Evolutionary conservation across 176 grass and related monocot genomes (phyloP).

Genomic region (Poa pratensis): DNA sequence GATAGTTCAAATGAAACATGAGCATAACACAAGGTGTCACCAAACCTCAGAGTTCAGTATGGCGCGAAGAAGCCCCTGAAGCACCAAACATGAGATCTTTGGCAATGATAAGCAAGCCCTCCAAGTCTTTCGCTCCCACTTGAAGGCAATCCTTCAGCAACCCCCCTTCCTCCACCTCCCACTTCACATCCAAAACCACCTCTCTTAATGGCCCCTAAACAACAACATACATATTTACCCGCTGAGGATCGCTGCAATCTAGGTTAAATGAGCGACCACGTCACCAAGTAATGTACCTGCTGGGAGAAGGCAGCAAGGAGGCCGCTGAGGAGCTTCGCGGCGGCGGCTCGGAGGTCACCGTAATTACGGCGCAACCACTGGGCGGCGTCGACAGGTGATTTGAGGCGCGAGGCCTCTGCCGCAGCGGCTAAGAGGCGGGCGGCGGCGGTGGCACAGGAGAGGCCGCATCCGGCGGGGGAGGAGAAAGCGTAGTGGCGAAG

Average conservation of each 20-base stretch:
- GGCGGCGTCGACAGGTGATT: slow-evolving; percentile 44
- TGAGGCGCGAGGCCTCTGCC: slow-evolving; percentile 59
- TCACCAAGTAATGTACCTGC: slow-evolving; percentile 47
- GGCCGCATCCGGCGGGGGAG: slow-evolving; percentile 37
- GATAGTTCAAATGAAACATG: slow-evolving; percentile 15
- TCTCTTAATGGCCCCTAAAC: slow-evolving; percentile 90
- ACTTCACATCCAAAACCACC: slow-evolving; percentile 70
- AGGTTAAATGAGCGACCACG: background rate
- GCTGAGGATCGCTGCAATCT: slow-evolving; percentile 27
- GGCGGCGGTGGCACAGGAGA: slow-evolving; percentile 46
- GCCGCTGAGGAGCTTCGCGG: slow-evolving; percentile 53
- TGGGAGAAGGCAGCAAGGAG: slow-evolving; percentile 81
- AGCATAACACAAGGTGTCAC: slow-evolving; percentile 7
- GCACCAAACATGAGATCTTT: slow-evolving; percentile 68
- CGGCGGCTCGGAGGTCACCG: slow-evolving; percentile 50
- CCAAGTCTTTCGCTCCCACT: slow-evolving; percentile 68
- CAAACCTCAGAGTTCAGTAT: slow-evolving; percentile 64
- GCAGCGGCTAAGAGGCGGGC: slow-evolving; percentile 59
- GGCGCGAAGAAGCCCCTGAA: slow-evolving; percentile 39
- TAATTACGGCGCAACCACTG: slow-evolving; percentile 69
- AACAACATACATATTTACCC: background rate
- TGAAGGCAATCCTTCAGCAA: slow-evolving; percentile 86
- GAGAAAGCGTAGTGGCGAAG: slow-evolving; percentile 81
- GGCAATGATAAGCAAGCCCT: slow-evolving; percentile 76
- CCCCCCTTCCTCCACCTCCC: slow-evolving; percentile 82